A percentile compares a stretch with the other conserved stretches of the same genome.
Conservation (phyloP, 1,284 basidiomycete species). For the Ceratobasidium papillatum region DNA sequence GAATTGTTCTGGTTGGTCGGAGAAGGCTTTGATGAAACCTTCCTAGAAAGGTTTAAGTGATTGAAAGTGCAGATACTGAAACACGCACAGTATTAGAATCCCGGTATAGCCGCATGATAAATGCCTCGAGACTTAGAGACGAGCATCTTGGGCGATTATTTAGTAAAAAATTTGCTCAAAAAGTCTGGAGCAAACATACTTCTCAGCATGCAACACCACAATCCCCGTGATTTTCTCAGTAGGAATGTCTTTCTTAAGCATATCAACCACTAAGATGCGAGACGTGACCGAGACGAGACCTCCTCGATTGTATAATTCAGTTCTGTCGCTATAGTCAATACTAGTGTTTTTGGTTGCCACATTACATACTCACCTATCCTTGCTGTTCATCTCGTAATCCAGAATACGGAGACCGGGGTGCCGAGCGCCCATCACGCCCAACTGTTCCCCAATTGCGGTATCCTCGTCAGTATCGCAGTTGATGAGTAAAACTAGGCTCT, state of each 20-base stretch:
- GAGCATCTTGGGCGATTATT: constrained; percentile 68
- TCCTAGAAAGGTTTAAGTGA: constrained; percentile 52
- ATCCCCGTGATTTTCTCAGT: constrained; percentile 88
- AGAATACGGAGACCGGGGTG: constrained; percentile 87
- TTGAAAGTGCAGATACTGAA: background rate
- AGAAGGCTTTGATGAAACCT: constrained; percentile 97
- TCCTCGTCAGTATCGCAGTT: constrained; percentile 90
- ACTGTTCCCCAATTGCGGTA: constrained; percentile 88
- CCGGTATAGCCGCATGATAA: constrained; percentile 88
- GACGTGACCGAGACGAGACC: constrained; percentile 94
- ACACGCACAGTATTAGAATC: constrained; percentile 74
- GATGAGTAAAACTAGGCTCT: constrained; percentile 85
- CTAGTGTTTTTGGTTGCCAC: background rate
- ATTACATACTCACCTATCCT: constrained; percentile 73
- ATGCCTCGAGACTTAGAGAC: constrained; percentile 85
- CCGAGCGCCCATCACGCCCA: constrained; percentile 90
- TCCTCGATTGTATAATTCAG: constrained; percentile 84
- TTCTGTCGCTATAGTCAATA: constrained; percentile 58
- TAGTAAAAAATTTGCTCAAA: background rate
- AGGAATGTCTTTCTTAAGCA: constrained; percentile 89
- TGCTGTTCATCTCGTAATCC: constrained; percentile 83
- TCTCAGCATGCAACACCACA: constrained; percentile 94
- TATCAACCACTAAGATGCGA: constrained; percentile 93
- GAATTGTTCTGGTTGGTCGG: constrained; percentile 95
- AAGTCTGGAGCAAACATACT: constrained; percentile 58